A percentile compares a stretch with the other conserved stretches of the same genome.
phyloP scores from a whole-genome alignment of 345 rosid genomes.

The Luvunga scandens region DNA sequence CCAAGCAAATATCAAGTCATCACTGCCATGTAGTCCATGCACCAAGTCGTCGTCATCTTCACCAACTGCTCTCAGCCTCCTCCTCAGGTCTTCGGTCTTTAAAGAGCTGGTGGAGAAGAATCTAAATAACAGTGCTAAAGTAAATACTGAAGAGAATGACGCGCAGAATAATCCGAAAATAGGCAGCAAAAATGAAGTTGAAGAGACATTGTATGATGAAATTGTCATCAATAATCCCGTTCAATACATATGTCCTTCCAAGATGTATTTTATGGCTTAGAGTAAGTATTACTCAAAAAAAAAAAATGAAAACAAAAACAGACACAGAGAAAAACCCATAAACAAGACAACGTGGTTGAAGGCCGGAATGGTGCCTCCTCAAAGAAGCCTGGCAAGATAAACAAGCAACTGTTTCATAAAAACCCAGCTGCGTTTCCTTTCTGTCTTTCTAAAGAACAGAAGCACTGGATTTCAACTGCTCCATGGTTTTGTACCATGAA shows the following conservation, averaged over 20 bases:
- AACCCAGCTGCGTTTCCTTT: neutral
- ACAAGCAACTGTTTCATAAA: neutral
- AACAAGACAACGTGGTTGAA: neutral
- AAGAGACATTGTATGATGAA: slow-evolving; percentile 17
- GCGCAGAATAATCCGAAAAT: neutral
- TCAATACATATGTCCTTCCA: slow-evolving; percentile 11
- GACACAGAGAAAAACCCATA: neutral
- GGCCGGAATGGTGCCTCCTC: neutral
- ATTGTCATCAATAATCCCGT: neutral
- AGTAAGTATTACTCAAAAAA: neutral
- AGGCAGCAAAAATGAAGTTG: slow-evolving; percentile 4
- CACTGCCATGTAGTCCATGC: slow-evolving; percentile 10
- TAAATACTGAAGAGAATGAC: slow-evolving; percentile 1
- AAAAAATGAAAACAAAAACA: no score
- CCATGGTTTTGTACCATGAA: neutral
- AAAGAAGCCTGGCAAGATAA: neutral
- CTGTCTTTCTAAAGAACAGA: no score
- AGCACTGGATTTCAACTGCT: neutral
- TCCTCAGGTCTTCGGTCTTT: slow-evolving; percentile 44
- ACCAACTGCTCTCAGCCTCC: slow-evolving; percentile 46
- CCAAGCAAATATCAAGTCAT: neutral
- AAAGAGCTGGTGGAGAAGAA: slow-evolving; percentile 47
- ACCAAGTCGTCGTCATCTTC: slow-evolving; percentile 25
- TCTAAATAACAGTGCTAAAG: slow-evolving; percentile 12
- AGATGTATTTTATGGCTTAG: slow-evolving; percentile 23